Percentiles rank a stretch among this genome's conserved stretches.
These are phyloP conservation scores for Lenzites betulinus DNA, from an alignment of 768 basidiomycete genomes.

Conservation along the genomic window DNA sequence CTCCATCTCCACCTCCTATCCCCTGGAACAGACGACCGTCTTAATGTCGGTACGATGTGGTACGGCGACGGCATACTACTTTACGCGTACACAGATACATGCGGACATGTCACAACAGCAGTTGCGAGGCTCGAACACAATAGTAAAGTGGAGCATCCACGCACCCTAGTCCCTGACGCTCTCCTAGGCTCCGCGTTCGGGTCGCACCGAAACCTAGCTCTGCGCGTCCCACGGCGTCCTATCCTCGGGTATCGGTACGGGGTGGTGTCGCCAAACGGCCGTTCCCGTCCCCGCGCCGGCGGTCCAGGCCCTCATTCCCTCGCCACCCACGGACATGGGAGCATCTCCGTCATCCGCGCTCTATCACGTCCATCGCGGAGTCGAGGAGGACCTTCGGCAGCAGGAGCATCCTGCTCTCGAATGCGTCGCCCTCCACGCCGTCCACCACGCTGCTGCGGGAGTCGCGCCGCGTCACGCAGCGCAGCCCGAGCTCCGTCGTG, in stretches of 20 bases:
- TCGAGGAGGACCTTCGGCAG: slow-evolving; percentile 79
- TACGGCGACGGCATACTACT: not conserved
- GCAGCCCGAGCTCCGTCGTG: slow-evolving; percentile 72
- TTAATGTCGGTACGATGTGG: not conserved
- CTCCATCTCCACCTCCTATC: not conserved
- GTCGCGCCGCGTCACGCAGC: slow-evolving; percentile 57
- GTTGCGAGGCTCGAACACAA: not conserved
- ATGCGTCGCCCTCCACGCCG: slow-evolving; percentile 40
- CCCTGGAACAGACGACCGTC: not conserved
- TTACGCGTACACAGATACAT: slow-evolving; percentile 1
- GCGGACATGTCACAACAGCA: not conserved
- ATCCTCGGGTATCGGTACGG: not conserved
- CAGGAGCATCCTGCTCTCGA: slow-evolving; percentile 63
- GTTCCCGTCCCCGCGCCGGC: not conserved
- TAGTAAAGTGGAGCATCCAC: not conserved
- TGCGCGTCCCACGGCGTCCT: not conserved
- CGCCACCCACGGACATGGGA: not conserved
- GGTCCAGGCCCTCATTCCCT: not conserved
- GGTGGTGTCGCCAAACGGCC: not conserved
- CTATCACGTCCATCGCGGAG: slow-evolving; percentile 58
- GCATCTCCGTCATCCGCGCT: slow-evolving; percentile 17
- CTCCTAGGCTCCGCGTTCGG: not conserved
- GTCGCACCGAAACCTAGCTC: not conserved
- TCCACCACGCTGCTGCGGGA: slow-evolving; percentile 22
- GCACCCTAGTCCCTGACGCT: not conserved